A percentile compares a stretch with the other conserved stretches of the same genome.
Evolutionary conservation across 2,329 filamentous ascomycete species (phyloP).

Genomic region (Davidsoniella virescens): DNA sequence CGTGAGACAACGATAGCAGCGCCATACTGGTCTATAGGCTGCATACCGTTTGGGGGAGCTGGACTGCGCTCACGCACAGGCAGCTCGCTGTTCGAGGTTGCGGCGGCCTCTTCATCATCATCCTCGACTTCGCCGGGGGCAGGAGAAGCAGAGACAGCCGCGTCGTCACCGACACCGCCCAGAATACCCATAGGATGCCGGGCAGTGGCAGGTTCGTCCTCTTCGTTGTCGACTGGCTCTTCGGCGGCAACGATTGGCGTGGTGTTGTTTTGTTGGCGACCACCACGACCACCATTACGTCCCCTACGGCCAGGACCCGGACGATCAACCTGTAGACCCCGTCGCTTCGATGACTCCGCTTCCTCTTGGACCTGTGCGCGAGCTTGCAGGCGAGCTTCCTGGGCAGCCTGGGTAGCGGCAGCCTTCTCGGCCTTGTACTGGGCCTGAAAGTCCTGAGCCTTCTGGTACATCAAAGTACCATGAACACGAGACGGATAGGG

Average conservation of each 20-base stretch:
- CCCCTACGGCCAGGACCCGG: slow-evolving; percentile 18
- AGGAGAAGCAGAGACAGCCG: slow-evolving; percentile 10
- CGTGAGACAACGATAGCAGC: slow-evolving; percentile 30
- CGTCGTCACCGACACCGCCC: slow-evolving; percentile 14
- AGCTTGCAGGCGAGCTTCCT: slow-evolving; percentile 12
- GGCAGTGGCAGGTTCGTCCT: slow-evolving; percentile 11
- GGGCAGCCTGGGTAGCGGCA: slow-evolving; percentile 14
- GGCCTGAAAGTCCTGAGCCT: slow-evolving; percentile 19
- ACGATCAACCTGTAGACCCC: background rate
- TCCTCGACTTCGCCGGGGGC: slow-evolving; percentile 10
- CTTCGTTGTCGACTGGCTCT: slow-evolving; percentile 14
- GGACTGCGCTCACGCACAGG: slow-evolving; percentile 24
- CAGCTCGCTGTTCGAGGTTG: slow-evolving; percentile 14
- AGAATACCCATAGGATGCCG: slow-evolving; percentile 21
- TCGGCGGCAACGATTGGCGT: slow-evolving; percentile 11
- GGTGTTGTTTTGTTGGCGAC: slow-evolving; percentile 16
- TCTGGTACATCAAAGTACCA: slow-evolving; percentile 28
- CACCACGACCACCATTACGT: slow-evolving; percentile 27
- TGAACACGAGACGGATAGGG: slow-evolving; percentile 29
- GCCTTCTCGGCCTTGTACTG: slow-evolving; percentile 22
- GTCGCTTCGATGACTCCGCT: slow-evolving; percentile 1
- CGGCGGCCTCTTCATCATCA: slow-evolving; percentile 9
- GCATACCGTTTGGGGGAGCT: slow-evolving; percentile 23
- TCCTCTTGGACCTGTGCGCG: slow-evolving; percentile 8
- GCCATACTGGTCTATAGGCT: slow-evolving; percentile 35